Evolutionary conservation across 2,329 filamentous ascomycete species (phyloP), one percentile per base, ranked within the genome.

Genomic region (Fusarium sp.): DNA sequence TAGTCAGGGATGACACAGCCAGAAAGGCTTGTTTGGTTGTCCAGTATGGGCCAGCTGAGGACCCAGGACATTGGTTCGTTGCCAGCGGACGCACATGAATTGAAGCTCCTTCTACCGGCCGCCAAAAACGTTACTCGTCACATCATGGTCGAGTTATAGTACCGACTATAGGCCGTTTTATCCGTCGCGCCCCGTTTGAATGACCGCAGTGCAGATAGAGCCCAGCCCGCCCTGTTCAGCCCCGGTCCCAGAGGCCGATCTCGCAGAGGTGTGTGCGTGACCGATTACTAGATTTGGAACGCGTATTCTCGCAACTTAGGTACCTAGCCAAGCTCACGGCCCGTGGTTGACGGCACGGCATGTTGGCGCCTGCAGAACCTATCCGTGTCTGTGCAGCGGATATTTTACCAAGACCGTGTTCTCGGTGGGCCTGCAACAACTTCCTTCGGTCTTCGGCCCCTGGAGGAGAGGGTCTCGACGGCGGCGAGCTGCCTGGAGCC

Each of bases 281-380:
- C 71, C 47, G 24, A 65, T 74, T 74, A 31, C 71, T 58, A 10
- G 20, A 62, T 72, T 58, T 18, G 63, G 67, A 60, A 37, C 60
- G 18, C 37, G 22, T n/a, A 47, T 60, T n/a, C 38, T 70, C 66
- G 62, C 69, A 71, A 62, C 47, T n/a, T 37, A 16, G 42, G 31
- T 34, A n/a, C n/a, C n/a, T n/a, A 47, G 42, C 52, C 29, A 59
- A 40, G 61, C 27, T 56, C 63, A 71, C 70, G 62, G 27, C 47
- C 59, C 56, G 37, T 59, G 45, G 37, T 63, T 34, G 52, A 31
- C 52, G 52, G 22, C 42, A 57, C 52, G 31, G 31, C 52, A 35
- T 57, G 52, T 35, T 13, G 31, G 31, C 31, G 31, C 52, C 31
- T 37, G 29, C 52, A 57, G 29, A 37, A 18, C 54, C 47, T 37